Evolutionary conservation across 805 yeast genomes (phyloP), one percentile per base, ranked within the genome.

Genomic region (Candida xyloterini): DNA sequence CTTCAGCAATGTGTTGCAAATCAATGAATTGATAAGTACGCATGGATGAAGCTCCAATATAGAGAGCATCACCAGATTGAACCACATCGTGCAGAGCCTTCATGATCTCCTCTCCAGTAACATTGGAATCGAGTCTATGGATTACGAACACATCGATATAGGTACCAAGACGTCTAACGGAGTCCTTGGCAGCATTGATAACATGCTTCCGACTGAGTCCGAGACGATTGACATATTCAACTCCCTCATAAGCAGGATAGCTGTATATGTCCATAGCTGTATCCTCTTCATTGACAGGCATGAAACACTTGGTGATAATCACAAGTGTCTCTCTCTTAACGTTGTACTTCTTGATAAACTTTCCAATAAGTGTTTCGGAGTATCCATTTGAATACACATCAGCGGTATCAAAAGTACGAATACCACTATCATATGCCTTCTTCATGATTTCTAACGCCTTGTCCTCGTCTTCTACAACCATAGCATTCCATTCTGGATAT

Each of bases 21-120:
- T 67, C 69, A 4, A 69, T 76, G 51, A 79, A 78, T 50, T 79
- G 78, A 20, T 62, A 57, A 2, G 79, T 73, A 47, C 66, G 63
- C 84, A 79, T 78, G 2, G 79, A 59, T 1, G 83, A 78, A 1
- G 84, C 83, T 16, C 84, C 84, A 40, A 79, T 67, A 56, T 79
- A 79, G 29, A 81, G 61, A 3, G 67, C 68, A 23, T 62, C 52
- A 14, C 81, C 81, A 29, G 52, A 43, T 29, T 65, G 63, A 22
- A 76, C 73, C 15, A 74, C 67, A 43, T 71, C 77, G 52, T 79
- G 73, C 53, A 79, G 60, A 0, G 82, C 73, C 51, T 60, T 70
- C 81, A 79, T 77, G 22, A 68, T 70, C 51, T 79, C 84, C 36
- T 66, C 67, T 33, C 67, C 65, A 20, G 80, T 76, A 4, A 73